A percentile compares a stretch with the other conserved stretches of the same genome.
These are phyloP conservation scores for Periconia digitata DNA, from an alignment of 2,329 filamentous ascomycete genomes.

Conservation along the genomic window DNA sequence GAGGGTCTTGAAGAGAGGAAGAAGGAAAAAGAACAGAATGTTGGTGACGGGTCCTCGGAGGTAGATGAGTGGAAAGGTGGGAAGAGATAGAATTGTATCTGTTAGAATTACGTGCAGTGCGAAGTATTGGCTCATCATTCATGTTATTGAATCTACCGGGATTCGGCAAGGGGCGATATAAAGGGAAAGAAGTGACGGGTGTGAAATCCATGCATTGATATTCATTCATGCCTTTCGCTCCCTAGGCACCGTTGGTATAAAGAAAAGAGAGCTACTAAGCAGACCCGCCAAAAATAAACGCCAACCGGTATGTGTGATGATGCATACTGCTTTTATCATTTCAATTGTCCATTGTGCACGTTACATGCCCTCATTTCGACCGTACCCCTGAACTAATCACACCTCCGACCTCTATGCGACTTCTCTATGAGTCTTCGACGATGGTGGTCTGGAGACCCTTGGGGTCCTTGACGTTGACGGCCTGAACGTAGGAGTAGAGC, in stretches of 20 bases:
- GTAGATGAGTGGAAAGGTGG: not conserved
- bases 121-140: too few relatives aligned
- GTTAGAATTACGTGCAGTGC: too few relatives aligned
- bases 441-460: constrained; percentile 95
- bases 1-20: constrained; percentile 48
- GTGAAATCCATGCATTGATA: constrained; percentile 37
- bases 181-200: constrained; percentile 21
- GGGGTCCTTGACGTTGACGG: constrained; percentile 98
- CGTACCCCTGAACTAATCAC: too few relatives aligned
- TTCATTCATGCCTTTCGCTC: constrained; percentile 39
- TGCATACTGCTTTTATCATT: constrained; percentile 24
- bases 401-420: not conserved
- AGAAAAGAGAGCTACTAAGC: constrained; percentile 33
- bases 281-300: constrained; percentile 38
- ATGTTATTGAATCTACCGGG: too few relatives aligned
- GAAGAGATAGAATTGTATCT: too few relatives aligned
- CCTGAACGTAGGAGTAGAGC: constrained; percentile 99
- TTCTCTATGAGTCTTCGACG: constrained; percentile 66
- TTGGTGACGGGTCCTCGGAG: not conserved
- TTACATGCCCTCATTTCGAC: too few relatives aligned
- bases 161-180: not conserved
- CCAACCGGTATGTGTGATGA: constrained; percentile 27
- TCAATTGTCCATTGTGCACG: constrained; percentile 4
- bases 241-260: constrained; percentile 6
- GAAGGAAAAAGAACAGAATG: constrained; percentile 27